These are phyloP conservation scores for Citrus medica DNA, from an alignment of 345 rosid species.

Conservation along the genomic window DNA sequence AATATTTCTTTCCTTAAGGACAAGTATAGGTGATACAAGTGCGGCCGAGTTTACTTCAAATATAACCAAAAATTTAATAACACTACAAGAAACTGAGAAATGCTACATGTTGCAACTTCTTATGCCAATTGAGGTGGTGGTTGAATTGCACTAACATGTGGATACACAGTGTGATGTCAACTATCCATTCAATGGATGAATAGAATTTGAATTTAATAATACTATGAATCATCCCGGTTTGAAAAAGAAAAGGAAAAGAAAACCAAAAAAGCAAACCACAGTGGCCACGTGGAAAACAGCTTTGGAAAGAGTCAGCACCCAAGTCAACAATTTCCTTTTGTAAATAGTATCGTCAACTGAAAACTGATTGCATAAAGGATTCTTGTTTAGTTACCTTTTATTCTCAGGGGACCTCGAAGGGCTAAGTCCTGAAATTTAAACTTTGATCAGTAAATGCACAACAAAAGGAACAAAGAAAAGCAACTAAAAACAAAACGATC, in stretches of 20 bases:
- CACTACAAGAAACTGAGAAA: neutral
- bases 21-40: neutral
- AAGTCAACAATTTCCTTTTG: neutral
- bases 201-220: neutral
- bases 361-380: neutral
- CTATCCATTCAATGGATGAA: neutral
- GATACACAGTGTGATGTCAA: neutral
- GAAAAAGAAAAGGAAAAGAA: neutral
- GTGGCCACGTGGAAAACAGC: neutral
- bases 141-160: neutral
- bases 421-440: conserved; percentile 62
- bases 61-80: neutral
- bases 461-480: conserved; percentile 9
- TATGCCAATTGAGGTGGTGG: neutral
- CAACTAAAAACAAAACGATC: neutral
- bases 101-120: neutral
- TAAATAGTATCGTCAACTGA: neutral
- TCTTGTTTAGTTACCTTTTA: conserved; percentile 41
- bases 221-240: neutral
- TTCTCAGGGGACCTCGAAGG: conserved; percentile 52
- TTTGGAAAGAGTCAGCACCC: neutral
- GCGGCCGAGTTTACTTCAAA: neutral
- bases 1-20: neutral
- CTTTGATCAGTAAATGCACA: conserved; percentile 9
- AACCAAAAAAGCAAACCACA: neutral